A percentile compares a stretch with the other conserved stretches of the same genome.
Conservation (phyloP, 352 stramenopile genomes). For the Globisporangium irregulare region DNA sequence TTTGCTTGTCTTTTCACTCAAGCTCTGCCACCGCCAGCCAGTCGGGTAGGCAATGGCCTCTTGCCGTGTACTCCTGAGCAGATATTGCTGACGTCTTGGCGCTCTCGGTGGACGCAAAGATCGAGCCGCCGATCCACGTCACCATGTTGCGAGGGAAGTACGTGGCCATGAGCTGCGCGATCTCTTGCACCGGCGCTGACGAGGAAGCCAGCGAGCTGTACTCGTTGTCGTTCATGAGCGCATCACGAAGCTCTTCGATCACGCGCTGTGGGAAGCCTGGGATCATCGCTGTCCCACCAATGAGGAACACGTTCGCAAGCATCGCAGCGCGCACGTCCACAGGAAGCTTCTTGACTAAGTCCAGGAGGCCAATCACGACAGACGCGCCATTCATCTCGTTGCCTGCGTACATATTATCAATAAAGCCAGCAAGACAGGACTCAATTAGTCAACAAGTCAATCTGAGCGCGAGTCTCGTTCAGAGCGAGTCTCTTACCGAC, state of each 20-base stretch:
- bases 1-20: constrained; percentile 15
- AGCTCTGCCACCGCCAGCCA: constrained; percentile 64
- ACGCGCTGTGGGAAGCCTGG: constrained; percentile 59
- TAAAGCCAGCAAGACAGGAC: not conserved
- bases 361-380: constrained; percentile 51
- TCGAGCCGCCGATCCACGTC: constrained; percentile 70
- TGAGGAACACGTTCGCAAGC: constrained; percentile 71
- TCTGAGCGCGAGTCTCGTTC: not conserved
- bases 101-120: constrained; percentile 69
- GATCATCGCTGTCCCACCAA: constrained; percentile 78
- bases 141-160: constrained; percentile 76
- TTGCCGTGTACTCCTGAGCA: constrained; percentile 41
- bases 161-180: constrained; percentile 35
- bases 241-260: constrained; percentile 38
- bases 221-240: constrained; percentile 38
- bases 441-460: not conserved
- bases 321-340: constrained; percentile 65
- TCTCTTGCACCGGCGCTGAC: constrained; percentile 10
- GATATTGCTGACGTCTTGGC: constrained; percentile 43
- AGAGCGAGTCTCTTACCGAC: constrained; percentile 23
- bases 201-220: constrained; percentile 30
- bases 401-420: not conserved
- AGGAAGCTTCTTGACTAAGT: constrained; percentile 52
- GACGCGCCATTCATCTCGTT: constrained; percentile 42
- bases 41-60: constrained; percentile 38